These are phyloP conservation scores for Fraxinus quadrangulata DNA, from an alignment of 257 asterid species.

Conservation along the genomic window DNA sequence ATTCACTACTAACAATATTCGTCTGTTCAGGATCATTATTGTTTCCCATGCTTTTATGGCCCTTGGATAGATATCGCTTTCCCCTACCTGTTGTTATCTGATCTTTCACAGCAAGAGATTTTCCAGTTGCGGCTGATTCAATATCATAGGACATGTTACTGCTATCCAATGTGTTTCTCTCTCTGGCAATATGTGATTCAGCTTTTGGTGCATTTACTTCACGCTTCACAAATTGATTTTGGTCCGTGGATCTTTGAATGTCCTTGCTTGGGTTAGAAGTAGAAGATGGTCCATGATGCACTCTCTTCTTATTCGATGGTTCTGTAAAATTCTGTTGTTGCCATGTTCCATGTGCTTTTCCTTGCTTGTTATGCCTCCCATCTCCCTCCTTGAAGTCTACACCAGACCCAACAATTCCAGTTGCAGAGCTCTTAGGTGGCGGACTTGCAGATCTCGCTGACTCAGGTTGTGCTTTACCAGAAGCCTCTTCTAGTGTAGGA, in stretches of 20 bases:
- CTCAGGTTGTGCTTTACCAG: constrained; percentile 39
- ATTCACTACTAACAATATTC: constrained; percentile 39
- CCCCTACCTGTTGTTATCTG: constrained; percentile 63
- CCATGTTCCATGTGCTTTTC: constrained; percentile 66
- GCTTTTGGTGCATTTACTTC: constrained; percentile 34
- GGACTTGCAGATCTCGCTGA: constrained; percentile 34
- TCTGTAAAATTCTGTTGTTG: constrained; percentile 55
- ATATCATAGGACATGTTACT: constrained; percentile 27
- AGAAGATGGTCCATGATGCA: constrained; percentile 34
- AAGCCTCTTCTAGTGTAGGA: constrained; percentile 43
- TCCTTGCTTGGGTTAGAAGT: constrained; percentile 43
- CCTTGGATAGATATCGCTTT: constrained; percentile 50
- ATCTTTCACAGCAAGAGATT: constrained; percentile 49
- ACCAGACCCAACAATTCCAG: constrained; percentile 32
- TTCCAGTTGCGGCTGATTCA: constrained; percentile 30
- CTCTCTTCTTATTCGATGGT: constrained; percentile 37
- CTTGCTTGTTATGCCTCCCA: constrained; percentile 52
- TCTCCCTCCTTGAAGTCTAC: constrained; percentile 49
- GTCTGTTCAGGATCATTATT: constrained; percentile 34
- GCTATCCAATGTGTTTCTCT: constrained; percentile 27
- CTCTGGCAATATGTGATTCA: constrained; percentile 34
- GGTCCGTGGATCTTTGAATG: constrained; percentile 33
- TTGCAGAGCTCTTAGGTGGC: constrained; percentile 35
- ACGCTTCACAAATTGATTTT: constrained; percentile 36
- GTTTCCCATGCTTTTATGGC: constrained; percentile 48